Conservation (phyloP, 441 rosid species). For the Hura crepitans region DNA sequence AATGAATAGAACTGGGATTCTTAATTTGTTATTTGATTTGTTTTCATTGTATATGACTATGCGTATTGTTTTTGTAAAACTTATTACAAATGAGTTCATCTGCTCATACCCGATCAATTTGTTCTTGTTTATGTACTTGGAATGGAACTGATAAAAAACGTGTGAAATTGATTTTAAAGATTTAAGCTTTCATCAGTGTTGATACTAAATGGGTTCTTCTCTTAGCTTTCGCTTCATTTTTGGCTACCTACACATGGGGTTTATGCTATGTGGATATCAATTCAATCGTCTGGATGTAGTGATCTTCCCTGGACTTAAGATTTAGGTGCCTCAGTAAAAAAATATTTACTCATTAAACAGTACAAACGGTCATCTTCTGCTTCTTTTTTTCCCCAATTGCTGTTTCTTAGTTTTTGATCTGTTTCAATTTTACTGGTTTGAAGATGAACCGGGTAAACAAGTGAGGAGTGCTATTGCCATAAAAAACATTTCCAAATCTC, state of each 20-base stretch:
- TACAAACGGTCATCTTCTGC: neutral
- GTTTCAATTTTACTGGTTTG: slow-evolving; percentile 25
- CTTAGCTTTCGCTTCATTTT: neutral
- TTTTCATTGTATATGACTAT: neutral
- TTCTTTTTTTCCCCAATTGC: slow-evolving; percentile 4
- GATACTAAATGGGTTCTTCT: neutral
- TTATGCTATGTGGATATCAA: neutral
- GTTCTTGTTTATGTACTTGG: neutral
- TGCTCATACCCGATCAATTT: slow-evolving; percentile 2
- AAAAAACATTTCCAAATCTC: slow-evolving; percentile 81
- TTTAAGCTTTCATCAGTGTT: slow-evolving; percentile 2
- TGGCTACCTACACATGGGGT: neutral
- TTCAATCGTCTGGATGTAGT: neutral
- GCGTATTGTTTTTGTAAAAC: neutral
- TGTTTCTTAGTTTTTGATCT: slow-evolving; percentile 22
- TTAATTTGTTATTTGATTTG: neutral
- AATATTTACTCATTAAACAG: no score
- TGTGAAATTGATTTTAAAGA: neutral
- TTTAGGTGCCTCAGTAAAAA: neutral
- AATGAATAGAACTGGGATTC: no score
- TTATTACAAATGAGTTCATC: neutral
- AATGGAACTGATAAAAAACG: no score
- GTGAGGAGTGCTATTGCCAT: slow-evolving; percentile 88
- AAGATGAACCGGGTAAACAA: slow-evolving; percentile 98
- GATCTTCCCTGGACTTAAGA: neutral